phyloP scores from a whole-genome alignment of 768 basidiomycete species.

The Mrakia hoshinonis region DNA sequence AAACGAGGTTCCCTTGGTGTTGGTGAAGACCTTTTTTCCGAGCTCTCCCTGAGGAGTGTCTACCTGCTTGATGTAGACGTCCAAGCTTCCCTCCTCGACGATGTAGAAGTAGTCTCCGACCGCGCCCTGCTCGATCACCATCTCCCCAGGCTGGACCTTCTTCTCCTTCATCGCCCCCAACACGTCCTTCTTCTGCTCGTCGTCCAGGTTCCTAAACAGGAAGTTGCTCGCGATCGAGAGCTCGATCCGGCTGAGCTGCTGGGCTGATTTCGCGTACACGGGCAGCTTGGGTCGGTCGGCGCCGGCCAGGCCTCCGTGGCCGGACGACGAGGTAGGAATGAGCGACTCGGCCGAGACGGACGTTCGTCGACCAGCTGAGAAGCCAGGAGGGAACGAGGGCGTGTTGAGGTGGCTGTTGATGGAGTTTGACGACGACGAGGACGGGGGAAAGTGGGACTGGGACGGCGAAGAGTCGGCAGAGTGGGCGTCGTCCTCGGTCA shows the following conservation, averaged over 20 bases:
- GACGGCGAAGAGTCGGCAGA: constrained; percentile 7
- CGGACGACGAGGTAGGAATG: constrained; percentile 49
- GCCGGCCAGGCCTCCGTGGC: not conserved
- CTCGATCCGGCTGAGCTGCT: constrained; percentile 81
- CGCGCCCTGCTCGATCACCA: constrained; percentile 95
- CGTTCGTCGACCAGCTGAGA: constrained; percentile 79
- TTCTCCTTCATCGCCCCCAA: constrained; percentile 92
- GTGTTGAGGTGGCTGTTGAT: constrained; percentile 10
- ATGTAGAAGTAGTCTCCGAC: constrained; percentile 97
- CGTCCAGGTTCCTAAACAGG: constrained; percentile 90
- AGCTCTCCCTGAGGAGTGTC: not conserved
- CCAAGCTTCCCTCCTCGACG: constrained; percentile 76
- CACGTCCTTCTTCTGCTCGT: constrained; percentile 88
- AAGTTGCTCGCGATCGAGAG: constrained; percentile 79
- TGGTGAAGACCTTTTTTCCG: constrained; percentile 67
- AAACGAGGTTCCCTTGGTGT: constrained; percentile 74
- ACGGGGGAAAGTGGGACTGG: not conserved
- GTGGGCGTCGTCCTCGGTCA: constrained; percentile 12
- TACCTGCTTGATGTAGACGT: constrained; percentile 54
- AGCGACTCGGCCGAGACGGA: constrained; percentile 96
- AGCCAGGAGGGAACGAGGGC: constrained; percentile 37
- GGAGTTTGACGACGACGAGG: not conserved
- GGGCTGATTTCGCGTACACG: constrained; percentile 64
- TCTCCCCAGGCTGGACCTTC: constrained; percentile 58
- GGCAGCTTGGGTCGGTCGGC: constrained; percentile 42